These are phyloP conservation scores for Debaryomyces hansenii DNA, from an alignment of 805 yeast genomes.

Conservation along the genomic window DNA sequence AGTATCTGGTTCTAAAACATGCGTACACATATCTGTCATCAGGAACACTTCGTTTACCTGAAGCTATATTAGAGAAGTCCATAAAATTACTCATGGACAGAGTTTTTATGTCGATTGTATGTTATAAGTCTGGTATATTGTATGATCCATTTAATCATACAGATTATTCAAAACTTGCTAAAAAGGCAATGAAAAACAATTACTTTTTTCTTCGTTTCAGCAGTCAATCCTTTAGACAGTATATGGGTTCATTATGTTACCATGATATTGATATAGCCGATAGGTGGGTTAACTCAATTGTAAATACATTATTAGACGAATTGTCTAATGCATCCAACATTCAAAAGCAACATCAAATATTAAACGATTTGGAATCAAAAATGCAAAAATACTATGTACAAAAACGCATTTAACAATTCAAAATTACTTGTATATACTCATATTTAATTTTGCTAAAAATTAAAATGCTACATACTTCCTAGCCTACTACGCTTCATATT, in stretches of 20 bases:
- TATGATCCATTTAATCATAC: conserved; percentile 10
- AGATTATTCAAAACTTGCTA: conserved; percentile 4
- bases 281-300: conserved; percentile 12
- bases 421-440: not conserved
- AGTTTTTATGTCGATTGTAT: conserved; percentile 15
- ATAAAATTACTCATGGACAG: conserved; percentile 8
- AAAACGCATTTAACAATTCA: not conserved
- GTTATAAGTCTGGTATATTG: conserved; percentile 5
- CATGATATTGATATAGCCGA: conserved; percentile 9
- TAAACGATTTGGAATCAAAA: not conserved
- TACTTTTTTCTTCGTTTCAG: conserved; percentile 10
- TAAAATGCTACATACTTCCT: not conserved
- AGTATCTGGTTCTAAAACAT: conserved; percentile 6
- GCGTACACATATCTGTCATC: not conserved
- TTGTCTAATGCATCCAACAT: not conserved
- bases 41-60: not conserved
- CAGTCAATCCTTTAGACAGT: conserved; percentile 20
- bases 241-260: conserved; percentile 15
- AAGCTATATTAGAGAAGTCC: conserved; percentile 3
- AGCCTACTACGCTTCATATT: no score
- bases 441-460: not conserved
- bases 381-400: not conserved
- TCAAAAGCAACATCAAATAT: not conserved
- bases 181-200: conserved; percentile 7
- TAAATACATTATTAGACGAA: conserved; percentile 4